Base-by-base conservation (phyloP, 495 filamentous ascomycete genomes). In the Daldinia vernicosa region DNA sequence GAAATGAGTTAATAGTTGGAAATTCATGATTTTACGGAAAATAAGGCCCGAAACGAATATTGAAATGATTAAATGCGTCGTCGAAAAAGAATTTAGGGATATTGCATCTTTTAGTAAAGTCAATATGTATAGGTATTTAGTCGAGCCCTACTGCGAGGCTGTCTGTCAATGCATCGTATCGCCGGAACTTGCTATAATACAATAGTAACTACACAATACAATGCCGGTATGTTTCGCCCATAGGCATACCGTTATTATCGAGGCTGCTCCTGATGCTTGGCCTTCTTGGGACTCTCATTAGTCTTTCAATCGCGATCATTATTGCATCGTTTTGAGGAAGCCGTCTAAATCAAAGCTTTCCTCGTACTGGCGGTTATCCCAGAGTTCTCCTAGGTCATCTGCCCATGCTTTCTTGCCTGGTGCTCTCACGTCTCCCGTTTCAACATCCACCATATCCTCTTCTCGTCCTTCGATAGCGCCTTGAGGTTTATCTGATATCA, bases 381-480 rank as follows among this genome's bases (percentile, higher is more conserved):
- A 98, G 57, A 99, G 84, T 80, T 99, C 95, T 65, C 93, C 94
- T 47, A 99, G 77, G 73, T 97, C 96, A 76, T 98, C 95, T 47
- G 98, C 81, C 86, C 91, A 93, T 39, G 94, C 94, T 84, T 95
- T 97, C 86, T 97, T 97, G 65, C 95, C 94, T 77, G 95, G 97
- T 80, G 97, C 93, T 75, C 93, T 89, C 58, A 98, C 90, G 68
- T 98, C 91, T 37, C 95, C 95, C 8, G 90, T 92, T 64, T 94
- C 93, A 67, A 91, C 89, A 75, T 97, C 95, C 51, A 98, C 93
- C 89, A 96, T 94, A 74, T 97, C 93, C 75, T 95, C 92, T 78
- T 97, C 94, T 50, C 89, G 87, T 30, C 84, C 83, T 32, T 89
- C 87, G 60, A 89, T 86, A 33, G 53, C 52, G n/a, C 80, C 77